Evolutionary conservation across 306 rosid species (phyloP).

Genomic region (Prunus persica): DNA sequence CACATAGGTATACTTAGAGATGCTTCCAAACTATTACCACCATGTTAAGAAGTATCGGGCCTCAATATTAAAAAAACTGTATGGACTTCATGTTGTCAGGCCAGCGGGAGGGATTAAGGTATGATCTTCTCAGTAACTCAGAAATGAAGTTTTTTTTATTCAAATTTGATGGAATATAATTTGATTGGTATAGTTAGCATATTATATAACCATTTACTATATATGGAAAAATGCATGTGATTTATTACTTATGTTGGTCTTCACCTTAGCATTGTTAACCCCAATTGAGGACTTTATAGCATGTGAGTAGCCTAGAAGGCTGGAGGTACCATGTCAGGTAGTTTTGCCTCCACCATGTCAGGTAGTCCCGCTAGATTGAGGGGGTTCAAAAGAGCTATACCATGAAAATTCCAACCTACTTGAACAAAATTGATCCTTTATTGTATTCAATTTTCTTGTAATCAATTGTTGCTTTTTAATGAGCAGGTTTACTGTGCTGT

Average conservation of each 20-base stretch:
- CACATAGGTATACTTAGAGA: slow-evolving; percentile 32
- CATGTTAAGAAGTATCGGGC: slow-evolving; percentile 30
- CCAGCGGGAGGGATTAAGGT: slow-evolving; percentile 47
- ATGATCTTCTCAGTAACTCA: not conserved
- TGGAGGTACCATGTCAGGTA: too few relatives aligned
- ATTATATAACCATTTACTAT: not conserved
- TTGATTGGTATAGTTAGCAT: not conserved
- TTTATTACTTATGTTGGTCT: too few relatives aligned
- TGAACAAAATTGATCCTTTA: not conserved
- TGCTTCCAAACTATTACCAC: slow-evolving; percentile 43
- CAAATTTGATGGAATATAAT: not conserved
- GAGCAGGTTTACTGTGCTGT: slow-evolving; percentile 40
- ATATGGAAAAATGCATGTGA: not conserved
- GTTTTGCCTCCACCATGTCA: too few relatives aligned
- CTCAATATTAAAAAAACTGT: slow-evolving; percentile 34
- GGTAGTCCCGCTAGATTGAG: not conserved
- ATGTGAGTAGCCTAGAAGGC: too few relatives aligned
- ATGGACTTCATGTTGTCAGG: slow-evolving; percentile 43
- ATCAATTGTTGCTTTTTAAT: not conserved
- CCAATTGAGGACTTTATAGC: too few relatives aligned
- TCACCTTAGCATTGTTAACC: too few relatives aligned
- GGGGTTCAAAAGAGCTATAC: not conserved
- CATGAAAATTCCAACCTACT: not conserved
- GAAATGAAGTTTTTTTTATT: not conserved
- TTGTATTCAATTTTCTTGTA: not conserved